Evolutionary conservation across 2,329 filamentous ascomycete species (phyloP).

Genomic region (Aureobasidium mangrovei): DNA sequence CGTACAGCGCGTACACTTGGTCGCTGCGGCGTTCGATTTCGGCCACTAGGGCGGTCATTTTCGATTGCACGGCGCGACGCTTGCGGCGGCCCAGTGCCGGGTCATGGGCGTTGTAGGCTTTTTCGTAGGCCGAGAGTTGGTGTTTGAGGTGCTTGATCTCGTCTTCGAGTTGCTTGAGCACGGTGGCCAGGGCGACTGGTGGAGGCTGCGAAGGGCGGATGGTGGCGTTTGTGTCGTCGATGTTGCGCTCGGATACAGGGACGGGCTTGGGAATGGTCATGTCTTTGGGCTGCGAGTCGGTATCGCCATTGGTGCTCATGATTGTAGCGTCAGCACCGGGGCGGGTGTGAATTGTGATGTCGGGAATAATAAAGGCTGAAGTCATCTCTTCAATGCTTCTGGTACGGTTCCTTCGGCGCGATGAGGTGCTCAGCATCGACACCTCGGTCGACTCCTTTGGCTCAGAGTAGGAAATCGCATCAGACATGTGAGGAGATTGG

Average conservation of each 20-base stretch:
- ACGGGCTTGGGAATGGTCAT: constrained; percentile 32
- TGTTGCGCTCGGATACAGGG: constrained; percentile 25
- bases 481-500: constrained; percentile 28
- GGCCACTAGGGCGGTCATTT: constrained; percentile 53
- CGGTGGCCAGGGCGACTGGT: constrained; percentile 64
- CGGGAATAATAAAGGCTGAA: constrained; percentile 55
- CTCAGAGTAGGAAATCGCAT: constrained; percentile 22
- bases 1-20: constrained; percentile 74
- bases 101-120: constrained; percentile 57
- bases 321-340: constrained; percentile 4
- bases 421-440: constrained; percentile 42
- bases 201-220: constrained; percentile 57
- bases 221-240: constrained; percentile 49
- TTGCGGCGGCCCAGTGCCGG: constrained; percentile 56
- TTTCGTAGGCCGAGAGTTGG: constrained; percentile 53
- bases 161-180: constrained; percentile 73
- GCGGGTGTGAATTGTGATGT: constrained; percentile 45
- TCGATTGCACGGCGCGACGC: constrained; percentile 51
- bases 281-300: constrained; percentile 25
- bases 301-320: constrained; percentile 17
- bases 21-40: constrained; percentile 65
- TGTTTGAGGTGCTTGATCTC: constrained; percentile 70
- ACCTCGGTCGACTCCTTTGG: constrained; percentile 29
- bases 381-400: constrained; percentile 42
- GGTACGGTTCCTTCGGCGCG: constrained; percentile 40